Conservation (phyloP, 768 basidiomycete genomes). For the Jaapia argillacea region DNA sequence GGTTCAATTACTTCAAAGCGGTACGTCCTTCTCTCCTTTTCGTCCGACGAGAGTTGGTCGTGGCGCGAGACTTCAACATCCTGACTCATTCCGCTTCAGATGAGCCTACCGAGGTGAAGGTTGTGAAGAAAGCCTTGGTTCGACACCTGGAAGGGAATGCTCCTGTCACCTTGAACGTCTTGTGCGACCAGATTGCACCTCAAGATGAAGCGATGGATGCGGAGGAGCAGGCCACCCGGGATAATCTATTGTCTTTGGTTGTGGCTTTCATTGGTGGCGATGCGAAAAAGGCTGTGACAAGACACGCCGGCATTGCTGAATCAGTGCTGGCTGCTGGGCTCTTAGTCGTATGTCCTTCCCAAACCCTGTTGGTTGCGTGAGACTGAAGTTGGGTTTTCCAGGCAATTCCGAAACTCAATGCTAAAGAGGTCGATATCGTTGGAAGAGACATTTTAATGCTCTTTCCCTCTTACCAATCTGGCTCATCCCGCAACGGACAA, state of each 20-base stretch:
- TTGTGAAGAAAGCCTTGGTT: slow-evolving; percentile 49
- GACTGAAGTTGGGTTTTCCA: no score
- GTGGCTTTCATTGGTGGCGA: slow-evolving; percentile 47
- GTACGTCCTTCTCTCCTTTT: slow-evolving; percentile 27
- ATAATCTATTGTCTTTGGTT: slow-evolving; percentile 48
- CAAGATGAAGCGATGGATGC: slow-evolving; percentile 41
- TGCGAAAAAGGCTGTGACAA: slow-evolving; percentile 33
- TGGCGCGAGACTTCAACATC: no score
- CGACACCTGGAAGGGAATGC: slow-evolving; percentile 60
- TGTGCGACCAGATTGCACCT: slow-evolving; percentile 58
- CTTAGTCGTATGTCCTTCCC: slow-evolving; percentile 34
- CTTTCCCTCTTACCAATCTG: slow-evolving; percentile 32
- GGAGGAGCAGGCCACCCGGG: slow-evolving; percentile 46
- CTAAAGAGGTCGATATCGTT: slow-evolving; percentile 33
- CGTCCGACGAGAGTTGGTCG: slow-evolving; percentile 2
- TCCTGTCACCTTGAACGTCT: slow-evolving; percentile 47
- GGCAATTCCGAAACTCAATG: slow-evolving; percentile 38
- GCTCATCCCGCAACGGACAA: slow-evolving; percentile 25
- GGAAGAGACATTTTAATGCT: slow-evolving; percentile 43
- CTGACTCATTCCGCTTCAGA: slow-evolving; percentile 28
- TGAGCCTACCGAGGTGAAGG: slow-evolving; percentile 51
- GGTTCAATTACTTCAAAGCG: slow-evolving; percentile 66
- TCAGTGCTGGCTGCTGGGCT: slow-evolving; percentile 36
- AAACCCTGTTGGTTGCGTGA: no score
- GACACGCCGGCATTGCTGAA: slow-evolving; percentile 33